Base-by-base conservation (phyloP, 192 early-diverging fungal species). In the Hyaloraphidium curvatum region DNA sequence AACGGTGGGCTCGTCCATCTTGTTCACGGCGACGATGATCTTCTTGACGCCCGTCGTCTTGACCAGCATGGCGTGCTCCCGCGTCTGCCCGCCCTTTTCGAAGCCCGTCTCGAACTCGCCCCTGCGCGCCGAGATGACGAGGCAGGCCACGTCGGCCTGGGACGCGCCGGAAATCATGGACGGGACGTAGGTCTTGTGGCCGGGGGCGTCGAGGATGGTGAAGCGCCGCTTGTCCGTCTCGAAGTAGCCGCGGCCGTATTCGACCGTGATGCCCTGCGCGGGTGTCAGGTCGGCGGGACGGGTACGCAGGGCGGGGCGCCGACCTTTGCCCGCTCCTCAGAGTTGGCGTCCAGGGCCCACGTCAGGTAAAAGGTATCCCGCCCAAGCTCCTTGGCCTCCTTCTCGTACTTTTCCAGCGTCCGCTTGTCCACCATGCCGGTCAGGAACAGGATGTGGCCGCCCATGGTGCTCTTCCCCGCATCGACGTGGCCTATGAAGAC, bases 51-150 rank as follows among this genome's bases (percentile, higher is more conserved):
- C 92, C n/a, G 83, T 79, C 19, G 90, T 94, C 77, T 94, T 97
- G 54, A 84, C 91, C 62, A 99, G 63, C 67, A 92, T 71, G 22
- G 91, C 89, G 66, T 99, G 95, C 71, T 99, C 95, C 59, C 89
- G 85, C 2, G 92, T 99, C 70, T 99, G 95, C 30, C 95, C 95
- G 50, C 90, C 95, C 59, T 86, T 80, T 59, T 99, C 95, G 56
- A 97, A 99, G n/a, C 95, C 95, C 56, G 95, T 94, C 75, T 99
- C 95, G 56, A 99, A 99, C 69, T 99, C 95, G 60, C 95, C 95
- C 73, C 82, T 88, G 51, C 95, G 84, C 5, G 95, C 95, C 40
- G 91, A 96, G 50, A 99, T 89, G 23, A 85, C 93, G 50, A 99
- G 68, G 9, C 97, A 82, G 41, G 85, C 95, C 21, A 93, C 71